phyloP scores from a whole-genome alignment of 73 alveolate species.

The Paramecium primaurelia region DNA sequence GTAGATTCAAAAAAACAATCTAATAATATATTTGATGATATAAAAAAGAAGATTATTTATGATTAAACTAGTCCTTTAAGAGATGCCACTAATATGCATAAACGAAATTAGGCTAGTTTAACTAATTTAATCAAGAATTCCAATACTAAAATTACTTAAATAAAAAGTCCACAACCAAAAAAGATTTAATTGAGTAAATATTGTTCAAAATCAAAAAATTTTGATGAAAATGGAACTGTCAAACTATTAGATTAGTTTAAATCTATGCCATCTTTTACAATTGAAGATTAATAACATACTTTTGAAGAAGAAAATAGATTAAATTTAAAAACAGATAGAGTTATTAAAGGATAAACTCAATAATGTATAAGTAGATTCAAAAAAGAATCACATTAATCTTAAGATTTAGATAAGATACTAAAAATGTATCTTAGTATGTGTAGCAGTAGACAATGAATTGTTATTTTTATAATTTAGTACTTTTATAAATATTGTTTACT shows the following conservation, averaged over 20 bases:
- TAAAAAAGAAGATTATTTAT: neutral
- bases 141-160: neutral
- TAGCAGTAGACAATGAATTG: conserved; percentile 24
- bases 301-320: conserved; percentile 10
- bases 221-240: conserved; percentile 9
- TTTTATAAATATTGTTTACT: neutral
- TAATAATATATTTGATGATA: conserved; percentile 10
- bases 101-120: neutral
- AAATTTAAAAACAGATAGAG: conserved; percentile 22
- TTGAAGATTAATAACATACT: neutral
- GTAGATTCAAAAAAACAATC: neutral
- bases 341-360: neutral
- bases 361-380: neutral
- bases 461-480: neutral
- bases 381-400: neutral
- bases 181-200: neutral
- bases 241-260: conserved; percentile 31
- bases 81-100: conserved; percentile 46
- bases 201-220: conserved; percentile 12
- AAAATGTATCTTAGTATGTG: conserved; percentile 48
- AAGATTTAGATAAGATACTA: conserved; percentile 38
- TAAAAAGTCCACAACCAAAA: neutral
- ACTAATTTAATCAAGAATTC: neutral
- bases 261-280: conserved; percentile 38
- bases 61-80: conserved; percentile 38